phyloP scores from a whole-genome alignment of 2,329 filamentous ascomycete species.

The Curvularia sp. region DNA sequence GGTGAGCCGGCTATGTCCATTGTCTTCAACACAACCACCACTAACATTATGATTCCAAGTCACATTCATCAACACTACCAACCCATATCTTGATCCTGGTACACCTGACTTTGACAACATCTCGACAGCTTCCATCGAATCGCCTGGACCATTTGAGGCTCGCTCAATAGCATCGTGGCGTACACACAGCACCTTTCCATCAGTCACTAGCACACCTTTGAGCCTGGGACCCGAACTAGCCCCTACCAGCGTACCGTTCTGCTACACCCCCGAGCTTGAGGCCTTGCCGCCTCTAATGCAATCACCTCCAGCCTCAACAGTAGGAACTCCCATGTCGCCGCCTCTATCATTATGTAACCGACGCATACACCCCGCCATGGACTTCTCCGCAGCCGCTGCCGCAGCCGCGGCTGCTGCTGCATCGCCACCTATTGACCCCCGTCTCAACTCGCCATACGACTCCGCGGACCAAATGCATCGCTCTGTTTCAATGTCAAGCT shows the following conservation, averaged over 20 bases:
- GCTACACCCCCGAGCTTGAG: slow-evolving; percentile 41
- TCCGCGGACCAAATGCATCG: slow-evolving; percentile 37
- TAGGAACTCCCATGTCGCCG: slow-evolving; percentile 51
- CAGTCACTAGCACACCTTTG: slow-evolving; percentile 41
- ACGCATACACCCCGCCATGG: slow-evolving; percentile 64
- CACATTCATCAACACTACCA: slow-evolving; percentile 67
- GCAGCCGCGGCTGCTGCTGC: slow-evolving; percentile 42
- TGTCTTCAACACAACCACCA: slow-evolving; percentile 1
- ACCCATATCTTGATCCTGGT: slow-evolving; percentile 64
- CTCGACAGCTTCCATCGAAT: slow-evolving; percentile 44
- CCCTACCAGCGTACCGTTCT: slow-evolving; percentile 52
- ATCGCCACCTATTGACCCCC: slow-evolving; percentile 47
- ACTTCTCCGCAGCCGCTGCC: slow-evolving; percentile 34
- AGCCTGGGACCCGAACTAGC: slow-evolving; percentile 63
- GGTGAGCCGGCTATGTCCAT: slow-evolving; percentile 49
- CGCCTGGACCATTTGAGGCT: slow-evolving; percentile 41
- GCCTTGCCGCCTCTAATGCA: slow-evolving; percentile 40
- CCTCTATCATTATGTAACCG: slow-evolving; percentile 55
- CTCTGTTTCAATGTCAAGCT: slow-evolving; percentile 35
- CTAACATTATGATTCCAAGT: slow-evolving; percentile 52
- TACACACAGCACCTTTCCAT: slow-evolving; percentile 34
- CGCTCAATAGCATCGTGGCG: slow-evolving; percentile 39
- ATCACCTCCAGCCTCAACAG: slow-evolving; percentile 41
- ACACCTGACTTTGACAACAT: slow-evolving; percentile 47
- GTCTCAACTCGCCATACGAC: slow-evolving; percentile 43